Conservation (phyloP, 2,329 filamentous ascomycete species). For the Magnaporthiopsis incrustans region DNA sequence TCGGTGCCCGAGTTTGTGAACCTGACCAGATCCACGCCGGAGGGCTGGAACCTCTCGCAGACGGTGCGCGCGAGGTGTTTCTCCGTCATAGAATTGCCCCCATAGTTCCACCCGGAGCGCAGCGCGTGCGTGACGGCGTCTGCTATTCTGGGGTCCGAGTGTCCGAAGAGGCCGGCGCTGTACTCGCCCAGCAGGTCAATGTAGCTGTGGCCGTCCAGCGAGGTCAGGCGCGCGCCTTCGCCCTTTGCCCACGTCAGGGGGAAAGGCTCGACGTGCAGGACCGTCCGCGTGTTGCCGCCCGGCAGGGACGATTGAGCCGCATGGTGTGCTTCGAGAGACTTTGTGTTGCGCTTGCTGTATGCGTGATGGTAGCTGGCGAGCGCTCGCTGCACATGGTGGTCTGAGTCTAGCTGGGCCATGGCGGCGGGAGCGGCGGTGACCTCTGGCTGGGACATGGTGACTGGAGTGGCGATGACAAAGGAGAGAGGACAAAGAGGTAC, state of each 20-base stretch:
- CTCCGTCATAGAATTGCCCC: conserved; percentile 43
- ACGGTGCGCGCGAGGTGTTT: conserved; percentile 39
- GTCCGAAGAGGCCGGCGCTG: conserved; percentile 58
- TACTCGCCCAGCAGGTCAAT: conserved; percentile 56
- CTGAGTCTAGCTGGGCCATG: too few relatives aligned
- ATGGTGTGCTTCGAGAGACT: too few relatives aligned
- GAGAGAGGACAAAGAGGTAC: too few relatives aligned
- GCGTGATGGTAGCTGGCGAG: too few relatives aligned
- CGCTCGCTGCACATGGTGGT: too few relatives aligned
- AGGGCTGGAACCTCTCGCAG: conserved; percentile 40
- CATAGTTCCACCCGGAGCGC: conserved; percentile 40
- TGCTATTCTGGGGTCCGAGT: conserved; percentile 49
- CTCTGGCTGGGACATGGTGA: too few relatives aligned
- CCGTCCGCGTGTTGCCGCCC: conserved; percentile 38
- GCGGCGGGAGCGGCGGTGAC: too few relatives aligned
- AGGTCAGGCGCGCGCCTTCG: too few relatives aligned
- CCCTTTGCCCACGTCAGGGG: too few relatives aligned
- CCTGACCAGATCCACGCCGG: conserved; percentile 41
- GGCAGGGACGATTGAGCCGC: too few relatives aligned
- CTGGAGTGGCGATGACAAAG: too few relatives aligned
- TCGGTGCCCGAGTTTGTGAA: conserved; percentile 61
- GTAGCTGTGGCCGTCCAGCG: conserved; percentile 28
- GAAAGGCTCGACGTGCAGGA: conserved; percentile 30
- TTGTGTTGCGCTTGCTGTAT: too few relatives aligned
- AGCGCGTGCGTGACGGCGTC: conserved; percentile 37